Base-by-base conservation (phyloP, 2,329 filamentous ascomycete genomes). In the Colletotrichum sp. region DNA sequence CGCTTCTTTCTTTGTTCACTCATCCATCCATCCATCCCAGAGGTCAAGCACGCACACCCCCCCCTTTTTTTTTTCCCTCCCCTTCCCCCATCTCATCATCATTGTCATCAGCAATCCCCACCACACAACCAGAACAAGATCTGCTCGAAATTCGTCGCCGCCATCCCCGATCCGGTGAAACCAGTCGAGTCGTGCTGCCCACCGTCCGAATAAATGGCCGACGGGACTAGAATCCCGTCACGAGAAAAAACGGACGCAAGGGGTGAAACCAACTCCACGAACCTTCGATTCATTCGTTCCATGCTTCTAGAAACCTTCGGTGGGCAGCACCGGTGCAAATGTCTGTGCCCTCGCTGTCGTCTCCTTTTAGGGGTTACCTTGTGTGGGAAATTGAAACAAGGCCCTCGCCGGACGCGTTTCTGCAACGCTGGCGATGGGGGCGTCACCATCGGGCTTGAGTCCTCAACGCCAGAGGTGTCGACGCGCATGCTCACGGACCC, bases 271-370 rank as follows among this genome's bases (percentile, higher is more conserved):
- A 67, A 49, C 57, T 36, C 73, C 65, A 77, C 32, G 70, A 76
- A 74, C 59, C 74, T 76, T 75, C 63, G 30, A 64, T 70, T 73
- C 26, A 68, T 32, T 57, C 55, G 32, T 71, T 70, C 55, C 49
- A 70, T 74, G 69, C 74, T 77, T 77, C 76, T 77, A 74, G 76
- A 77, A 77, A 69, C 65, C 74, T 74, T 77, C 70, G 39, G 36
- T 12, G 52, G 39, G 36, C 30, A 62, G 39, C 49, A 68, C 66
- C 16, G 28, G 62, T 8, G 39, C 34, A 10, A 63, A 18, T 44
- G 66, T 77, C 74, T 73, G 76, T 77, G 76, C 76, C 62, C 74
- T 77, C 73, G 76, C 76, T 67, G 70, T 65, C 60, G n/a, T 71
- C 65, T 71, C 66, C 63, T 62, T 66, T 75, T 75, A 71, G 66